Conservation (phyloP, 371 early-diverging fungal species). For the Syncephalastrum contaminatum region DNA sequence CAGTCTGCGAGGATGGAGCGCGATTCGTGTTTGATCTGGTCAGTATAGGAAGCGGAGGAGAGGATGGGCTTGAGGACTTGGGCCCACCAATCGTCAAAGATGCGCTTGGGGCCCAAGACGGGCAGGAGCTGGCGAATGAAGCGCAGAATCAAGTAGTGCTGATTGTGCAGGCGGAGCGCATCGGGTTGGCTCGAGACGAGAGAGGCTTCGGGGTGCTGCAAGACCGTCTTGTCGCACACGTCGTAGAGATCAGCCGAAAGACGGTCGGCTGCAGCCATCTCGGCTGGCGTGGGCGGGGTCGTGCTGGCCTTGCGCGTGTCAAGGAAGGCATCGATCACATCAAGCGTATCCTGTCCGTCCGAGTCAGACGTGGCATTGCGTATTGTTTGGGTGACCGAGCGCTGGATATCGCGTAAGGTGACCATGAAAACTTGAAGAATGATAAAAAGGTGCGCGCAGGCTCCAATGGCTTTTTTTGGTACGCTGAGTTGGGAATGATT, state of each 20-base stretch:
- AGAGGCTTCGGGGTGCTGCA: slow-evolving; percentile 12
- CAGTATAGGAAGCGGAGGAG: slow-evolving; percentile 28
- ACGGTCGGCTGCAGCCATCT: slow-evolving; percentile 32
- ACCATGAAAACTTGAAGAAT: slow-evolving; percentile 24
- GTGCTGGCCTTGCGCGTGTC: slow-evolving; percentile 17
- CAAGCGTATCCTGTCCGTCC: slow-evolving; percentile 37
- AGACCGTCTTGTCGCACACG: slow-evolving; percentile 20
- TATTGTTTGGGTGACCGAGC: slow-evolving; percentile 32
- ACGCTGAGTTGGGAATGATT: no score
- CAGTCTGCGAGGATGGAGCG: slow-evolving; percentile 32
- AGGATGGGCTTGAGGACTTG: slow-evolving; percentile 33
- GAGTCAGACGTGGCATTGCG: slow-evolving; percentile 27
- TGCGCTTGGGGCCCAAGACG: slow-evolving; percentile 26
- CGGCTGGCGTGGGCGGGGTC: slow-evolving; percentile 11
- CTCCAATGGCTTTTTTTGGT: no score
- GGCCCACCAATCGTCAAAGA: slow-evolving; percentile 39
- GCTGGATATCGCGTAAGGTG: slow-evolving; percentile 41
- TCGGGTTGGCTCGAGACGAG: slow-evolving; percentile 27
- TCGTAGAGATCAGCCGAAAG: slow-evolving; percentile 34
- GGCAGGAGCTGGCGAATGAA: slow-evolving; percentile 37
- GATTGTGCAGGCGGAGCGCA: slow-evolving; percentile 23
- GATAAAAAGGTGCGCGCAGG: no score
- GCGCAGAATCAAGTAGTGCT: slow-evolving; percentile 37
- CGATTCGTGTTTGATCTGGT: slow-evolving; percentile 34
- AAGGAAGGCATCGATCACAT: slow-evolving; percentile 37